phyloP scores from a whole-genome alignment of 805 yeast species.

The Yarrowia sp. region DNA sequence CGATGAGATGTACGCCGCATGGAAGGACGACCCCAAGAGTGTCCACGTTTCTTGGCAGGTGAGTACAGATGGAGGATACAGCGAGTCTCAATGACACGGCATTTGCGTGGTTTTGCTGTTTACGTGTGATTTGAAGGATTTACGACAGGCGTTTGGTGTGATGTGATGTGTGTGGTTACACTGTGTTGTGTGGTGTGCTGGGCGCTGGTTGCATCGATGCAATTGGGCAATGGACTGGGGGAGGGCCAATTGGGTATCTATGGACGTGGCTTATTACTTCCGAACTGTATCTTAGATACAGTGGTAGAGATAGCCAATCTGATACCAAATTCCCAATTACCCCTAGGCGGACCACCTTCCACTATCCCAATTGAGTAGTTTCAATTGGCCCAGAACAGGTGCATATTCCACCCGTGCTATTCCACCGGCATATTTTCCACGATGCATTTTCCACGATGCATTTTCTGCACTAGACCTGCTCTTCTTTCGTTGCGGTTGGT shows the following conservation, averaged over 20 bases:
- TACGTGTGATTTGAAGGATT: neutral
- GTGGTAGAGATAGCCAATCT: conserved; percentile 9
- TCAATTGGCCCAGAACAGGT: too few species aligned
- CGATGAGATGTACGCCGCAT: conserved; percentile 97
- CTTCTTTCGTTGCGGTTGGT: conserved; percentile 23
- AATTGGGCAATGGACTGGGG: too few species aligned
- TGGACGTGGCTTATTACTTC: conserved; percentile 1
- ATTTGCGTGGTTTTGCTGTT: too few species aligned
- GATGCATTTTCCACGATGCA: too few species aligned
- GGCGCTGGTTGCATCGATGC: too few species aligned
- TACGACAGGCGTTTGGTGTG: neutral
- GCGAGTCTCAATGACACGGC: neutral
- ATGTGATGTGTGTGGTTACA: neutral
- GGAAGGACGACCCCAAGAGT: conserved; percentile 87
- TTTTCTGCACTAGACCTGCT: conserved; percentile 22
- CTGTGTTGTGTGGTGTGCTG: neutral
- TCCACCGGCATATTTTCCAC: too few species aligned
- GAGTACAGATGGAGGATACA: neutral
- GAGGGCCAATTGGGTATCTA: too few species aligned
- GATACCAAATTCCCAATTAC: too few species aligned
- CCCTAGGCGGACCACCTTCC: too few species aligned
- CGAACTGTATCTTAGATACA: conserved; percentile 11
- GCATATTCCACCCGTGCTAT: too few species aligned
- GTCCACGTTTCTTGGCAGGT: conserved; percentile 94
- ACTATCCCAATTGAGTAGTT: neutral